Base-by-base conservation (phyloP, 192 early-diverging fungal genomes). In the Cetraspora pellucida region DNA sequence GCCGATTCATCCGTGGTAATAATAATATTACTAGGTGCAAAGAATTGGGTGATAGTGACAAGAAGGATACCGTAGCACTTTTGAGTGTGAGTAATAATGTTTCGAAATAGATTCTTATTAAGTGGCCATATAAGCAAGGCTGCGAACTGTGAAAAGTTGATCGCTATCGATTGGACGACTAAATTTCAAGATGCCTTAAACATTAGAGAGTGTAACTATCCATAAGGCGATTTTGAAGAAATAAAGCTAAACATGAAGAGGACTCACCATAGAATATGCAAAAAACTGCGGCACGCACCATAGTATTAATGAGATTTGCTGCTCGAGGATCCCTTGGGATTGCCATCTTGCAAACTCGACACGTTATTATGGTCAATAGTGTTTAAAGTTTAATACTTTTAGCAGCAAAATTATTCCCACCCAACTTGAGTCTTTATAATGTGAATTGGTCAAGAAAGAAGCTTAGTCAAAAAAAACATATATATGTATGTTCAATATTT, bases 1-100 rank as follows among this genome's bases (percentile, higher is more conserved):
- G 83, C 63, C 59, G 79, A 80, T 47, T 81, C 66, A 63, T 89
- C 88, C 1, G 81, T 73, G 3, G 85, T 85, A 13, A 89, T 54
- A 0, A 88, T 59, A 44, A 89, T 57, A 31, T 83, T 77, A 23
- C 84, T 78, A 1, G 88, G 87, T 45, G 87, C 84, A 69, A 89
- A 88, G 4, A 82, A 81, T 43, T 88, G 82, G 44, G 83, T 84
- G 44, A 87, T 78, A 57, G 78, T 79, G 21, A 89, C 75, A n/a
- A 89, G 21, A 50, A 83, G 76, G 14, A 79, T 79, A 54, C 83
- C 83, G 77, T 81, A 84, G 37, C 79, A 80, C n/a, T 70, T 79
- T 55, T 78, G 59, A 3, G 83, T 84, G 25, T 78, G 77, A 47
- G 72, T 78, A 77, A 84, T 84, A 11, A 81, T 79, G n/a, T 75